Percentiles rank a stretch among this genome's conserved stretches.
Evolutionary conservation across 2,329 filamentous ascomycete genomes (phyloP).

Genomic region (Pseudogymnoascus sp.): DNA sequence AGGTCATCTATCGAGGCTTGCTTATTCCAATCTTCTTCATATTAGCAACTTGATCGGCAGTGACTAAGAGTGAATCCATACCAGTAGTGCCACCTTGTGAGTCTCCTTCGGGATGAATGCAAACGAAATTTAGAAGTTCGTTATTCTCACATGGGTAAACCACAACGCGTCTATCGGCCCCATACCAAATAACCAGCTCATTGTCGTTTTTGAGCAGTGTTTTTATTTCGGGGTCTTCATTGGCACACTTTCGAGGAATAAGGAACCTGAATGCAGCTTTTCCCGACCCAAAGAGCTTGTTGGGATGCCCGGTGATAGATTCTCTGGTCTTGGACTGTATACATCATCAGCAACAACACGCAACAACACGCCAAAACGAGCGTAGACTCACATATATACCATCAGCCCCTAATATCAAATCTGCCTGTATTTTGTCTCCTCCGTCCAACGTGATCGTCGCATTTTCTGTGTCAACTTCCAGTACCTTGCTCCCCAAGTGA

Average conservation of each 20-base stretch:
- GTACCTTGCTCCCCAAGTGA: constrained; percentile 34
- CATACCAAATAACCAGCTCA: constrained; percentile 34
- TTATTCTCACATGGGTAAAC: constrained; percentile 41
- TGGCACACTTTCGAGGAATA: constrained; percentile 17
- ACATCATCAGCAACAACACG: constrained; percentile 13
- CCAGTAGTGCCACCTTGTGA: constrained; percentile 25
- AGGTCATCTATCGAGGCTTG: constrained; percentile 31
- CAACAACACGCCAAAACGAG: constrained; percentile 27
- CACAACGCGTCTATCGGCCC: constrained; percentile 35
- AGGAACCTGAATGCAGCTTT: constrained; percentile 20
- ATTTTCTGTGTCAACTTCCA: constrained; percentile 33
- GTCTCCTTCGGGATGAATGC: constrained; percentile 41
- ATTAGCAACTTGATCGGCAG: background rate
- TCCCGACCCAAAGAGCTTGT: constrained; percentile 13
- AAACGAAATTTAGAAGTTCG: constrained; percentile 39
- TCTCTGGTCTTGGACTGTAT: constrained; percentile 11
- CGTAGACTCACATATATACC: constrained; percentile 37
- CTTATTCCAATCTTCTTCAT: constrained; percentile 32
- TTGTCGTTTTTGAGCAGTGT: constrained; percentile 25
- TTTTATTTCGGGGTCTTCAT: constrained; percentile 29
- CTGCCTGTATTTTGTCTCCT: constrained; percentile 35
- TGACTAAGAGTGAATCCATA: background rate
- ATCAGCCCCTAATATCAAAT: constrained; percentile 47
- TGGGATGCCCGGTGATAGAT: constrained; percentile 5
- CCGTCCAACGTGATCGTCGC: constrained; percentile 38